Evolutionary conservation across 352 stramenopile species (phyloP), one percentile per base, ranked within the genome.

Genomic region (Globisporangium perplexum): DNA sequence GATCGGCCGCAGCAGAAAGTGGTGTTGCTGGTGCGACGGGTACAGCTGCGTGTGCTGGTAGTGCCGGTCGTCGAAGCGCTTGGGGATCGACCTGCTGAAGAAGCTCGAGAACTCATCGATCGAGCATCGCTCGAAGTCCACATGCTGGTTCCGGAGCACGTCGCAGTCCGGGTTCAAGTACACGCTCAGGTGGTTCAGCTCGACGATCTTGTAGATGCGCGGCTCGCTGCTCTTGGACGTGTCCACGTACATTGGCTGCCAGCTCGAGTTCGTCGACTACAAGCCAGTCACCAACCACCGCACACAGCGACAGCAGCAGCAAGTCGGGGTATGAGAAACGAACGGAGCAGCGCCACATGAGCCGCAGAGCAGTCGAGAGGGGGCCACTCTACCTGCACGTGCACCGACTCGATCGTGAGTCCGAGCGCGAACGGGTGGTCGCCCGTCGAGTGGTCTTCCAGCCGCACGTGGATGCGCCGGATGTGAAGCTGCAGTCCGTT

Each of bases 191-290:
- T 95, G 86, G 57, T 95, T 94, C 30, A 95, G 65, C 62, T 94
- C 82, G 15, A 95, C 74, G 52, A 84, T 88, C 61, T 95, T 95
- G 57, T 91, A 95, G 54, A 95, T 94, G 1, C 85, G 76, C n/a
- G 83, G 80, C 47, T 93, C 86, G 38, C 77, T 88, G 59, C 62
- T 91, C 47, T 88, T 89, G 2, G 72, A 71, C 7, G 69, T 78
- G 44, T 95, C 83, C 14, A 95, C 73, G 24, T 91, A 95, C 7
- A 82, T 87, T 2, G 82, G 80, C 54, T 93, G 83, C 86, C 86
- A 95, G 43, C 80, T 89, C 3, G 82, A 88, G 54, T 93, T 92
- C 2, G 86, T 95, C 4, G 86, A 95, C 77, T 95, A 60, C 11
- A 38, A 14, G 36, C n/a, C 1, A 28, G 28, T 12, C 33, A 39